Evolutionary conservation across 2,329 filamentous ascomycete genomes (phyloP), one percentile per base, ranked within the genome.

Genomic region (Westerdykella sp.): DNA sequence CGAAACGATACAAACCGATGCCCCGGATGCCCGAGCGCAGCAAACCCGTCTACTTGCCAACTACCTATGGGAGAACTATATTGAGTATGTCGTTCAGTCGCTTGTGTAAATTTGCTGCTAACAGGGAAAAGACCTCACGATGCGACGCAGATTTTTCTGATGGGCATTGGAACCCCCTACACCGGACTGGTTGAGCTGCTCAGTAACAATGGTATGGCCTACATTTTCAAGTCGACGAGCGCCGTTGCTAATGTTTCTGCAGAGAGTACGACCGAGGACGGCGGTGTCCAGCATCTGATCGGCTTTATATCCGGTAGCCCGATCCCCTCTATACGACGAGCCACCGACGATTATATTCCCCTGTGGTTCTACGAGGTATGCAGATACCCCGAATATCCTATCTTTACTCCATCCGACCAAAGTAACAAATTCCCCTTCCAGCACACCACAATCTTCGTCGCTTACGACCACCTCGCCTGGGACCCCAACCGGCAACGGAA

Each of bases 1-100:
- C 13, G 57, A 57, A 13, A 67, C 69, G 43, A 46, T 69, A 51
- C 53, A 68, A 61, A 42, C 78, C 79, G 64, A 82, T 79, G 47
- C 57, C 15, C 46, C 59, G 12, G 62, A 65, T 22, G 48, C 52
- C 40, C 63, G 70, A 28, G 62, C 59, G 7, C 63, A 63, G 18
- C 73, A 74, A 42, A 77, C 75, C 0, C 81, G 85, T 48, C 83
- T 91, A 47, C 72, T 96, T 10, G 80, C 91, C 4, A 81, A 78
- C 47, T 97, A 95, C 59, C 73, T 98, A 12, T 98, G 93, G 93
- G 90, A 96, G 56, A 98, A 98, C 61, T 96, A 96, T 60, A 81
- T 98, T 15, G 87, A 95, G 72, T 80, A 66, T 55, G 72, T 53
- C 13, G 15, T 35, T 18, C 4, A 14, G 7, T 18, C 22, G 15